A percentile compares a stretch with the other conserved stretches of the same genome.
Evolutionary conservation across 1,284 basidiomycete species (phyloP).

Genomic region (Malassezia slooffiae): DNA sequence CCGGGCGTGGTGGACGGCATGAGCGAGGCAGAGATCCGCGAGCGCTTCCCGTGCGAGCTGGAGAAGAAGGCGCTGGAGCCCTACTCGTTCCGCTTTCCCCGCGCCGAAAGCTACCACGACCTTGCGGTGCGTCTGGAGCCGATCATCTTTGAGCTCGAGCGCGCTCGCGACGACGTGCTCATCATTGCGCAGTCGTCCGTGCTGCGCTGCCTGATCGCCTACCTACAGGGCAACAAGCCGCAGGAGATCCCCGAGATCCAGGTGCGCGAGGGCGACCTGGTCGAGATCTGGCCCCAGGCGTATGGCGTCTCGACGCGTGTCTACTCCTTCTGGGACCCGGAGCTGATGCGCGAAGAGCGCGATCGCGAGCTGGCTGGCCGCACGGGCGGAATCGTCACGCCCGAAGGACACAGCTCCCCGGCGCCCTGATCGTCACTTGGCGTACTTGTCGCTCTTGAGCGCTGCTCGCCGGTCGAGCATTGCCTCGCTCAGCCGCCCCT

Average conservation of each 20-base stretch:
- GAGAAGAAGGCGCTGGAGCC: constrained; percentile 81
- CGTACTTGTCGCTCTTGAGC: constrained; percentile 30
- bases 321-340: constrained; percentile 40
- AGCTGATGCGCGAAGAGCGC: constrained; percentile 27
- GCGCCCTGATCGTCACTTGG: constrained; percentile 6
- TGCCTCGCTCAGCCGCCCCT: constrained; percentile 36
- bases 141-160: constrained; percentile 69
- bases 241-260: constrained; percentile 93
- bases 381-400: constrained; percentile 4
- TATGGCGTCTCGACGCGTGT: constrained; percentile 41
- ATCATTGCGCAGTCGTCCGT: constrained; percentile 75
- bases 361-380: constrained; percentile 30
- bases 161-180: constrained; percentile 60
- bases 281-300: constrained; percentile 41
- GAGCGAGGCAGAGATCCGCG: constrained; percentile 75
- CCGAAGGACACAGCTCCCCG: neutral
- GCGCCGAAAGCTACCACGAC: constrained; percentile 67
- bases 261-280: constrained; percentile 51
- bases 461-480: constrained; percentile 34
- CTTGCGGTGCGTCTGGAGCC: constrained; percentile 58
- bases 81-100: constrained; percentile 64
- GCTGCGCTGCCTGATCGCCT: constrained; percentile 70
- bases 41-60: constrained; percentile 87
- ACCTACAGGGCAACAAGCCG: constrained; percentile 73
- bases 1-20: constrained; percentile 73